Evolutionary conservation across 2,329 filamentous ascomycete genomes (phyloP), one percentile per base, ranked within the genome.

Genomic region (Trichoderma lentiforme): DNA sequence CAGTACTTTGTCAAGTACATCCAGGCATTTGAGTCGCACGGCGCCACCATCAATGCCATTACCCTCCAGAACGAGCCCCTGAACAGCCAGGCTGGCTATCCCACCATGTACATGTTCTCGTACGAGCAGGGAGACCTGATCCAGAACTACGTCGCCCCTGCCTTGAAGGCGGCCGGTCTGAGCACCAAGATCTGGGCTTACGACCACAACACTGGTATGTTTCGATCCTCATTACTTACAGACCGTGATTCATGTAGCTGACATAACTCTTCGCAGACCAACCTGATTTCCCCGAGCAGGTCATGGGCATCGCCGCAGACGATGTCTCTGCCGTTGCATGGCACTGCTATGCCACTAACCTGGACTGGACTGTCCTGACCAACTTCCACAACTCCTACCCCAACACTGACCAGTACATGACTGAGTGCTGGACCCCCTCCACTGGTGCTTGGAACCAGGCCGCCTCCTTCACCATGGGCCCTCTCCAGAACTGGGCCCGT

Each of bases 401-500:
- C 0, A 72, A 73, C 47, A 80, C 78, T 5, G 75, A 78, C n/a
- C 83, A 85, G 73, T 84, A 83, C 77, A 84, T 85, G 83, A 85
- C 84, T n/a, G 83, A 86, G 74, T 86, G 84, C 76, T 84, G 82
- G 77, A 82, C 79, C 0, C 75, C 76, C 34, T 73, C 74, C 18
- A 83, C 79, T 7, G 76, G 79, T 15, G 6, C 71, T 28, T 83
- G 81, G 82, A 76, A 79, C 73, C 78, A 80, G 66, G 79, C 80
- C 4, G 79, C 80, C 26, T 78, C 79, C 72, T 88, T 88, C 77
- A 82, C 81, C 26, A 77, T 83, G 83, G 87, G 78, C 69, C 89
- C 78, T 79, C 85, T 79, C 39, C 83, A 84, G 77, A 83, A 85
- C 79, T 85, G 84, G 79, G 84, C 82, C 9, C 76, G 79, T 18